phyloP scores from a whole-genome alignment of 225 moss, liverwort and hornwort genomes.

The Asterella californica region DNA sequence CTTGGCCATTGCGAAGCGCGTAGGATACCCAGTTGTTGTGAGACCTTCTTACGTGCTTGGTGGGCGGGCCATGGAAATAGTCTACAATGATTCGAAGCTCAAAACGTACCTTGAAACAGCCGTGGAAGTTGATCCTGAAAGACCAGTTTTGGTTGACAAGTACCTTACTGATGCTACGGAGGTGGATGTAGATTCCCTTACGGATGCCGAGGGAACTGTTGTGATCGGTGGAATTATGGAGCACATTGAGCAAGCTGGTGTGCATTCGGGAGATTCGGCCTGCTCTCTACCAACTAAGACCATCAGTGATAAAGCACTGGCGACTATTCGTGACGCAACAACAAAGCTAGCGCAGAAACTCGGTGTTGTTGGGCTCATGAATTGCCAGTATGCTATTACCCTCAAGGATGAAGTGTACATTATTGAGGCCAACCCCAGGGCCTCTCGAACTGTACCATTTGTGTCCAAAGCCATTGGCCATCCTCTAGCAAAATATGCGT shows the following conservation, averaged over 20 bases:
- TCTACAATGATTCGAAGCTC: slow-evolving; percentile 78
- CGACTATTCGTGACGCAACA: slow-evolving; percentile 68
- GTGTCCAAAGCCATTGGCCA: slow-evolving; percentile 99
- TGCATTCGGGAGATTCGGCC: slow-evolving; percentile 97
- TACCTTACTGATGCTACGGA: slow-evolving; percentile 90
- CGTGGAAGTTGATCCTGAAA: slow-evolving; percentile 94
- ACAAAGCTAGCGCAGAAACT: slow-evolving; percentile 77
- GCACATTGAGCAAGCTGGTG: slow-evolving; percentile 97
- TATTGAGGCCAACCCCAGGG: slow-evolving; percentile 92
- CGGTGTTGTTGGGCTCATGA: slow-evolving; percentile 88
- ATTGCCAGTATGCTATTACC: slow-evolving; percentile 92
- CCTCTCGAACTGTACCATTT: slow-evolving; percentile 95
- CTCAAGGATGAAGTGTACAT: slow-evolving; percentile 74
- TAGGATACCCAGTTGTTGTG: slow-evolving; percentile 96
- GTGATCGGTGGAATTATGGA: slow-evolving; percentile 99
- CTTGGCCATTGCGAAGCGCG: slow-evolving; percentile 71
- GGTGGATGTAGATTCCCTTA: slow-evolving; percentile 87
- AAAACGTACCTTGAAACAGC: slow-evolving; percentile 89
- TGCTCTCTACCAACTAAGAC: slow-evolving; percentile 84
- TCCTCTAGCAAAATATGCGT: slow-evolving; percentile 91
- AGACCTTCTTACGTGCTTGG: slow-evolving; percentile 95
- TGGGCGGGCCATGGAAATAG: slow-evolving; percentile 99
- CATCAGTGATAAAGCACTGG: slow-evolving; percentile 44
- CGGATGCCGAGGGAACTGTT: slow-evolving; percentile 72
- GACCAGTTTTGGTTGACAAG: slow-evolving; percentile 91